phyloP scores from a whole-genome alignment of 441 rosid species.

The Gossypium trilobum region DNA sequence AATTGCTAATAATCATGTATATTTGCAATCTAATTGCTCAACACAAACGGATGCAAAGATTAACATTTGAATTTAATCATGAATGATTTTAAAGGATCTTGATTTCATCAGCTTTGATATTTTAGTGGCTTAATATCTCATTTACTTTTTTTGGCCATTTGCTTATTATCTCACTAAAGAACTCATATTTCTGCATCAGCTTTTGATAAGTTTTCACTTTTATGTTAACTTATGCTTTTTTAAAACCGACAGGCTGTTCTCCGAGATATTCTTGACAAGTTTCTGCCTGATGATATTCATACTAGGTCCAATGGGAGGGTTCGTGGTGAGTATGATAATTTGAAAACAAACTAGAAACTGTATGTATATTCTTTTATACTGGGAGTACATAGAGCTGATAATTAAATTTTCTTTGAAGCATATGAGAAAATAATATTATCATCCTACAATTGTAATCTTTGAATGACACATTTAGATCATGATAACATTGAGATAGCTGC shows the following conservation, averaged over 20 bases:
- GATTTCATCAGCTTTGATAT: neutral
- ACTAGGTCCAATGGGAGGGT: slow-evolving; percentile 73
- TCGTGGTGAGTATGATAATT: slow-evolving; percentile 48
- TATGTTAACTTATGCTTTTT: neutral
- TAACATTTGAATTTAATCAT: neutral
- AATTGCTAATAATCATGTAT: neutral
- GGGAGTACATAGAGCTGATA: neutral
- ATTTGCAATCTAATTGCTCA: neutral
- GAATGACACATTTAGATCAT: neutral
- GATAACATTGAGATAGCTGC: neutral
- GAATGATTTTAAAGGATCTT: neutral
- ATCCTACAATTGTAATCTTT: neutral
- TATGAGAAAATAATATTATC: neutral
- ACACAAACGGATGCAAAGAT: neutral
- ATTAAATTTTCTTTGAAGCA: neutral
- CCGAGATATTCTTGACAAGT: slow-evolving; percentile 56
- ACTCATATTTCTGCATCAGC: neutral
- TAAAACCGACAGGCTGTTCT: slow-evolving; percentile 60
- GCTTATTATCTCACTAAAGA: neutral
- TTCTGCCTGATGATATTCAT: slow-evolving; percentile 77
- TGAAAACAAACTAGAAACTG: neutral
- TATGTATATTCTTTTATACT: neutral
- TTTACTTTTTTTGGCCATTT: neutral
- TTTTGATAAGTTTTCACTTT: neutral
- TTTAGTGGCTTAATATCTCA: neutral